phyloP scores from a whole-genome alignment of 768 basidiomycete species.

The Podaxis pistillaris region DNA sequence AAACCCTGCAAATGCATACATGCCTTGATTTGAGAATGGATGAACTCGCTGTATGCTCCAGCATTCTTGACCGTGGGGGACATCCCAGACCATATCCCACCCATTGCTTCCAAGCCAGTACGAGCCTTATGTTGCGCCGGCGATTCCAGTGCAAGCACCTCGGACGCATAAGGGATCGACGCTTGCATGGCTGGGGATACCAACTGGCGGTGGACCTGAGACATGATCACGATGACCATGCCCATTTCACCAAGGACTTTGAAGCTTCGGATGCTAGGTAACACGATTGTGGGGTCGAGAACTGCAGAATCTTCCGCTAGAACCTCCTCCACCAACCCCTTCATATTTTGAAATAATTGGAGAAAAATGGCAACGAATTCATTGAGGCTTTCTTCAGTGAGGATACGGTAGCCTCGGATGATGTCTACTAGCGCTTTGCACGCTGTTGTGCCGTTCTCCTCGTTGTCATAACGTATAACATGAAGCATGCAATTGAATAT shows the following conservation, averaged over 20 bases:
- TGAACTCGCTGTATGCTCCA: slow-evolving; percentile 75
- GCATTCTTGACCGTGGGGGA: slow-evolving; percentile 73
- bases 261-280: slow-evolving; percentile 83
- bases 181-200: slow-evolving; percentile 65
- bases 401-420: slow-evolving; percentile 69
- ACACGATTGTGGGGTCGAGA: slow-evolving; percentile 54
- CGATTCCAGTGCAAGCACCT: slow-evolving; percentile 74
- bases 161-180: slow-evolving; percentile 76
- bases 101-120: slow-evolving; percentile 78
- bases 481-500: slow-evolving; percentile 83
- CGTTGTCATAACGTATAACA: slow-evolving; percentile 86
- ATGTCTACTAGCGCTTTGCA: slow-evolving; percentile 93
- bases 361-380: slow-evolving; percentile 83
- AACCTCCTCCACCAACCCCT: slow-evolving; percentile 66
- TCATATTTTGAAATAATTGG: slow-evolving; percentile 74
- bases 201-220: slow-evolving; percentile 72
- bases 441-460: slow-evolving; percentile 88
- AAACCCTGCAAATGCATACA: slow-evolving; percentile 17
- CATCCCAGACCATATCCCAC: slow-evolving; percentile 80
- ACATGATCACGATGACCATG: slow-evolving; percentile 86
- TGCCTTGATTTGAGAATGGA: slow-evolving; percentile 90
- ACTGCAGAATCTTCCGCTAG: slow-evolving; percentile 64
- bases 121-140: slow-evolving; percentile 79
- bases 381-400: slow-evolving; percentile 69
- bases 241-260: slow-evolving; percentile 94